Conservation (phyloP, 2,329 filamentous ascomycete genomes). For the Cladophialophora immunda region DNA sequence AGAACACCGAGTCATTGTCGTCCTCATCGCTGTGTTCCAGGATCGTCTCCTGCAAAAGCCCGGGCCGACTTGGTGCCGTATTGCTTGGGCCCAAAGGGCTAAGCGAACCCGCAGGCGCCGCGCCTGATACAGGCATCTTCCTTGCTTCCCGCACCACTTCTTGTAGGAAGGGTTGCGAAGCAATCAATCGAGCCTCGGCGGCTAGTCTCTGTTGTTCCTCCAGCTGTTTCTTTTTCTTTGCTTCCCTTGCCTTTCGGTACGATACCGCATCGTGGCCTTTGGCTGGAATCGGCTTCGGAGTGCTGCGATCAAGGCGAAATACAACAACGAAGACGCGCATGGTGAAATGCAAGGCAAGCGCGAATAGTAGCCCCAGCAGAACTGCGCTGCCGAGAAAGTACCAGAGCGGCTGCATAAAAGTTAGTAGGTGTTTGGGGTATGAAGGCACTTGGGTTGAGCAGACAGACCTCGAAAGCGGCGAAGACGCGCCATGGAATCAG, state of each 20-base stretch:
- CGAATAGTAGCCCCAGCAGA: constrained; percentile 71
- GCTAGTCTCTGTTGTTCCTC: constrained; percentile 36
- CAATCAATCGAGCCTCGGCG: constrained; percentile 34
- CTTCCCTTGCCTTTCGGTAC: constrained; percentile 40
- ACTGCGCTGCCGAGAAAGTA: constrained; percentile 72
- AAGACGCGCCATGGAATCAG: constrained; percentile 61
- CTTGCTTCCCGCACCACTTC: constrained; percentile 36
- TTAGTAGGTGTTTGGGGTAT: constrained; percentile 15
- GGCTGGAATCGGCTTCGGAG: constrained; percentile 30
- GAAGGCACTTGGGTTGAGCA: not conserved
- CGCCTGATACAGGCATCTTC: constrained; percentile 28
- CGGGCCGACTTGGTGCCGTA: constrained; percentile 25
- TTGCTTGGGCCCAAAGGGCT: constrained; percentile 29
- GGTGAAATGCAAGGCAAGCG: constrained; percentile 65
- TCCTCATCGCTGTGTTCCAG: constrained; percentile 41
- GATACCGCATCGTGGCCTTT: constrained; percentile 40
- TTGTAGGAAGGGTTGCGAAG: constrained; percentile 36
- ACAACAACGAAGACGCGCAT: constrained; percentile 64
- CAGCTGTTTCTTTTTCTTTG: constrained; percentile 37
- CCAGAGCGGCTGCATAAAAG: constrained; percentile 49
- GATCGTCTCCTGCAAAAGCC: constrained; percentile 39
- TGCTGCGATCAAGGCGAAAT: constrained; percentile 42
- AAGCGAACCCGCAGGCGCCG: constrained; percentile 21
- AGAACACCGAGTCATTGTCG: constrained; percentile 37
- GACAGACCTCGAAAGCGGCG: constrained; percentile 64